These are phyloP conservation scores for Alternaria alternata DNA, from an alignment of 2,329 filamentous ascomycete genomes.

Conservation along the genomic window DNA sequence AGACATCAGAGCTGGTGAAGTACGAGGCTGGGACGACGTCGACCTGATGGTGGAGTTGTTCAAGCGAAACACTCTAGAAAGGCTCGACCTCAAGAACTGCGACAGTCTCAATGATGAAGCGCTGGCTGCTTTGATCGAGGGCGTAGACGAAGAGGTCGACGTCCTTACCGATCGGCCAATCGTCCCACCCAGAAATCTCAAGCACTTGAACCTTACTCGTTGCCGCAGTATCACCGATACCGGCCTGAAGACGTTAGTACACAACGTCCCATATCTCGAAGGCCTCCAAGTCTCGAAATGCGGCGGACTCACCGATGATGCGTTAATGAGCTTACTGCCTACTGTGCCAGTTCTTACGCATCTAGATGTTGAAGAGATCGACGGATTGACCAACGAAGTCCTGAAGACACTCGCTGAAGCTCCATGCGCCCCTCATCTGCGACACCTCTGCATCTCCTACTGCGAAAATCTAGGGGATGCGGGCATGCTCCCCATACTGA, in stretches of 20 bases:
- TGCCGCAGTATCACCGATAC: conserved; percentile 76
- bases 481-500: conserved; percentile 84
- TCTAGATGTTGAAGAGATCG: conserved; percentile 87
- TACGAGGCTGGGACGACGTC: conserved; percentile 78
- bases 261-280: conserved; percentile 80
- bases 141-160: conserved; percentile 78
- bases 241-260: conserved; percentile 74
- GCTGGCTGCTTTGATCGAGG: conserved; percentile 77
- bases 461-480: conserved; percentile 85
- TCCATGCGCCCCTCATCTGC: conserved; percentile 74
- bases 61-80: conserved; percentile 79
- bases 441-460: conserved; percentile 87
- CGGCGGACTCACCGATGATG: conserved; percentile 74
- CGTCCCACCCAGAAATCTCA: conserved; percentile 78
- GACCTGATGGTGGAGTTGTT: conserved; percentile 79
- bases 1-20: conserved; percentile 83
- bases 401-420: conserved; percentile 78
- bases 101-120: conserved; percentile 78
- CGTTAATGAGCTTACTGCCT: conserved; percentile 75
- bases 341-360: conserved; percentile 81
- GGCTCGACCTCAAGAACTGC: conserved; percentile 83
- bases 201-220: conserved; percentile 84
- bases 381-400: conserved; percentile 76
- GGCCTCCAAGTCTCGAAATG: conserved; percentile 85
- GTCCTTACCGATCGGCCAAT: conserved; percentile 78